A percentile compares a stretch with the other conserved stretches of the same genome.
Evolutionary conservation across 805 yeast species (phyloP).

Genomic region (Nematodospora valgi): DNA sequence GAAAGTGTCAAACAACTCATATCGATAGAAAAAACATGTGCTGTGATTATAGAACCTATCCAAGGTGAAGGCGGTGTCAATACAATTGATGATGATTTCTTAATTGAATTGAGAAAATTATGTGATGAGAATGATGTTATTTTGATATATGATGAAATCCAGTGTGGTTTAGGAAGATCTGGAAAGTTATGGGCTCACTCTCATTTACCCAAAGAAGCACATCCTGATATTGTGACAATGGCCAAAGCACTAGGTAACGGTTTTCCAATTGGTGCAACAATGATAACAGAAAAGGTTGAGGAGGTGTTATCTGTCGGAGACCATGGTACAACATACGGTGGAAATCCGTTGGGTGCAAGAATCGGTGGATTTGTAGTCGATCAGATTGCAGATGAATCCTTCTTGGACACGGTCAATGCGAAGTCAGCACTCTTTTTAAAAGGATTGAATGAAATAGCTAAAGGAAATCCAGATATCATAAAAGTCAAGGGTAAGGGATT

Average conservation of each 20-base stretch:
- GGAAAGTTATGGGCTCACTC: slow-evolving; percentile 94
- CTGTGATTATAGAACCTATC: slow-evolving; percentile 92
- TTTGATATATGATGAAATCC: slow-evolving; percentile 92
- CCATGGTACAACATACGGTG: slow-evolving; percentile 98
- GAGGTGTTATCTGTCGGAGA: slow-evolving; percentile 78
- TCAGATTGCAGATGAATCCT: slow-evolving; percentile 56
- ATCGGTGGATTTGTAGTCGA: slow-evolving; percentile 75
- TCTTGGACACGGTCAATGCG: slow-evolving; percentile 56
- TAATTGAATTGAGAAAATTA: slow-evolving; percentile 59
- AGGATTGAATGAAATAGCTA: slow-evolving; percentile 48
- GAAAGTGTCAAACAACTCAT: slow-evolving; percentile 55
- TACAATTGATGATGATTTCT: slow-evolving; percentile 60
- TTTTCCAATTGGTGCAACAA: slow-evolving; percentile 91
- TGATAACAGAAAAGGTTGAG: slow-evolving; percentile 80
- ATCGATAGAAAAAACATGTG: slow-evolving; percentile 66
- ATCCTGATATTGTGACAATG: slow-evolving; percentile 90
- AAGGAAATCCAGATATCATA: slow-evolving; percentile 57
- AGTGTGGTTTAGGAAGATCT: slow-evolving; percentile 92
- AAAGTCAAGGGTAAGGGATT: slow-evolving; percentile 88
- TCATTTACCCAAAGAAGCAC: slow-evolving; percentile 69
- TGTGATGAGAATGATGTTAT: slow-evolving; percentile 69
- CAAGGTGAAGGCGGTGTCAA: slow-evolving; percentile 98
- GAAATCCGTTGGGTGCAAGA: slow-evolving; percentile 88
- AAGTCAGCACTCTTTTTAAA: slow-evolving; percentile 57
- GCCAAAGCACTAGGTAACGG: slow-evolving; percentile 98